Evolutionary conservation across 2,329 filamentous ascomycete species (phyloP), one percentile per base, ranked within the genome.

Genomic region (Fusarium paranaense): DNA sequence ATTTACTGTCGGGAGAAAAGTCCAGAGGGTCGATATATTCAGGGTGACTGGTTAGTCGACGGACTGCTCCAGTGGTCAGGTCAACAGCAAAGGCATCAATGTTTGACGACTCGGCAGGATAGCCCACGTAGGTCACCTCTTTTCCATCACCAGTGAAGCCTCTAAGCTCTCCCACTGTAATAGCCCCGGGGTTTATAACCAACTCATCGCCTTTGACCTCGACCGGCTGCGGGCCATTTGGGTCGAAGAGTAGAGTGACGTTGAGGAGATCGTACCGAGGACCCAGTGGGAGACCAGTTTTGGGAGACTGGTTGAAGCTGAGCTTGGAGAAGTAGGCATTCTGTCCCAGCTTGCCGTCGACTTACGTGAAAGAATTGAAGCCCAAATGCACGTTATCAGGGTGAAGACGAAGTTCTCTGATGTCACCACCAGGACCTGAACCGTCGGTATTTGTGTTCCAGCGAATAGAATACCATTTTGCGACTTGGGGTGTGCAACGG

Each of bases 351-450:
- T 7, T 50, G 8, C 45, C 25, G 3, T 30, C 8, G 5, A 47
- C 16, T 30, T 50, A 9, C 0, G 25, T 50, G 9, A 50, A 50
- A 4, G 45, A 18, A n/a, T 30, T 50, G 9, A 50, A 50, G 0
- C 45, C 45, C 5, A 87, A 72, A 62, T 87, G 85, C 0, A 79
- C 72, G 40, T 86, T 78, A 40, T 87, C 85, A 0, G 86, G 85
- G 67, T 87, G 85, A 9, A 87, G 65, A 16, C 85, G 84, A 30
- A 87, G 72, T 71, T 87, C 86, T 5, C 85, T 82, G 1, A 83
- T 78, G 5, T 47, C 60, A 0, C 82, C 83, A 6, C 82, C 81
- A 6, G 76, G 61, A 3, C 80, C 83, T 59, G 54, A 40, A 7
- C 67, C 64, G 33, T 85, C 80, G 1, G 71, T 58, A 0, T 76